These are phyloP conservation scores for Chrysosporium keratinophilum DNA, from an alignment of 2,329 filamentous ascomycete species.

Conservation along the genomic window DNA sequence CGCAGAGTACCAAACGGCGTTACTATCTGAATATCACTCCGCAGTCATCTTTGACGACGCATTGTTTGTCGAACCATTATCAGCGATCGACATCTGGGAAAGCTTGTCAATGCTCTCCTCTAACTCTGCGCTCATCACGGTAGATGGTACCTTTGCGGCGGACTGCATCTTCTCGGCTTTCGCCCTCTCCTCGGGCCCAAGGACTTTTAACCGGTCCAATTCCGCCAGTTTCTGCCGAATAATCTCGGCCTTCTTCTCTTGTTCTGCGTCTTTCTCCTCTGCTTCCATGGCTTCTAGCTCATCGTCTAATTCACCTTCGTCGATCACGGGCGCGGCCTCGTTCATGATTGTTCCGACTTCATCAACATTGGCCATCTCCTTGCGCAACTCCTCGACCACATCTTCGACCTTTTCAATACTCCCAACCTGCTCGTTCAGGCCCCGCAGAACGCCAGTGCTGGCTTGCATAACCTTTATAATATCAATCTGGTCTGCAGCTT, in stretches of 20 bases:
- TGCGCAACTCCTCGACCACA: conserved; percentile 62
- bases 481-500: conserved; percentile 74
- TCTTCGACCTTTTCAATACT: conserved; percentile 64
- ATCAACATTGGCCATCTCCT: conserved; percentile 71
- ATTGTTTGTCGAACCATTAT: conserved; percentile 14
- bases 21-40: conserved; percentile 1
- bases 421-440: conserved; percentile 66
- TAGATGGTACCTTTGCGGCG: conserved; percentile 10
- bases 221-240: conserved; percentile 43
- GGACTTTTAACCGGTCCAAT: conserved; percentile 24
- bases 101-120: conserved; percentile 32
- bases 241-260: conserved; percentile 42
- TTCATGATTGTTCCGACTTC: conserved; percentile 70
- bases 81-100: conserved; percentile 35
- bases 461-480: conserved; percentile 74
- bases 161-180: conserved; percentile 5
- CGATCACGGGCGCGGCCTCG: conserved; percentile 50
- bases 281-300: conserved; percentile 69
- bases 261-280: conserved; percentile 41
- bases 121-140: conserved; percentile 24
- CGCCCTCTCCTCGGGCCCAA: neutral
- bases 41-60: neutral
- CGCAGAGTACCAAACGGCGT: neutral
- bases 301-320: conserved; percentile 77
- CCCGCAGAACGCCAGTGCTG: conserved; percentile 60